Conservation (phyloP, 768 basidiomycete genomes). For the Leccinum subgranulosum region DNA sequence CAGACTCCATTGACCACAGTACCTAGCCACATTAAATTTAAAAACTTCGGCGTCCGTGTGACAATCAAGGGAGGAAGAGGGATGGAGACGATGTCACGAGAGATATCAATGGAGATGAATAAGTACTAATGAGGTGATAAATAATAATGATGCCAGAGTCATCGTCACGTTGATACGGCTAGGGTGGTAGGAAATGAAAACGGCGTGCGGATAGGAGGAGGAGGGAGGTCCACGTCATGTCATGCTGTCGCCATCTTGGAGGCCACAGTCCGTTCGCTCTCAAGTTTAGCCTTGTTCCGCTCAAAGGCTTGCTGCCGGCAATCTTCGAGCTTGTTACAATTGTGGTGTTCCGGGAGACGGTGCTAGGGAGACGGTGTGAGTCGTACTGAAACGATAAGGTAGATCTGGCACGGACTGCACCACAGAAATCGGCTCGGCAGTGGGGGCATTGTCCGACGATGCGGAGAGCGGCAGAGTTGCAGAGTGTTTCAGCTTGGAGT, state of each 20-base stretch:
- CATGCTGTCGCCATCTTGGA: slow-evolving; percentile 83
- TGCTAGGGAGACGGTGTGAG: slow-evolving; percentile 48
- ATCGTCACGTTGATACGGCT: slow-evolving; percentile 19
- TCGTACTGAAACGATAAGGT: neutral
- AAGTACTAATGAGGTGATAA: slow-evolving; percentile 26
- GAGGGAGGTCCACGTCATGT: slow-evolving; percentile 16
- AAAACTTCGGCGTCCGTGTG: slow-evolving; percentile 1
- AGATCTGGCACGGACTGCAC: slow-evolving; percentile 48
- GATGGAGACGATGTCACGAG: slow-evolving; percentile 7
- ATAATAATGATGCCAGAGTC: slow-evolving; percentile 22
- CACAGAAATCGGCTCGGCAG: slow-evolving; percentile 76
- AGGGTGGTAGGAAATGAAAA: slow-evolving; percentile 5
- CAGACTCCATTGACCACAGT: slow-evolving; percentile 15
- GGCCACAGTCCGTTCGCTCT: slow-evolving; percentile 83
- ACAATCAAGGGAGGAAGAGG: slow-evolving; percentile 15
- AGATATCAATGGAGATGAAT: slow-evolving; percentile 5
- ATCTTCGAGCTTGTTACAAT: slow-evolving; percentile 77
- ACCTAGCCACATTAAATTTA: slow-evolving; percentile 13
- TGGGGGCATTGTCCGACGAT: slow-evolving; percentile 85
- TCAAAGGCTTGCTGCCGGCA: slow-evolving; percentile 88
- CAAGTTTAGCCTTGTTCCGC: slow-evolving; percentile 82
- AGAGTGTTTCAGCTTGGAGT: slow-evolving; percentile 49
- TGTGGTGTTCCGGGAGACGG: slow-evolving; percentile 86
- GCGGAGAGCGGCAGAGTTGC: slow-evolving; percentile 76
- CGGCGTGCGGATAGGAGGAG: slow-evolving; percentile 9